Evolutionary conservation across 2,329 filamentous ascomycete species (phyloP).

Genomic region (Trichophyton benhamiae): DNA sequence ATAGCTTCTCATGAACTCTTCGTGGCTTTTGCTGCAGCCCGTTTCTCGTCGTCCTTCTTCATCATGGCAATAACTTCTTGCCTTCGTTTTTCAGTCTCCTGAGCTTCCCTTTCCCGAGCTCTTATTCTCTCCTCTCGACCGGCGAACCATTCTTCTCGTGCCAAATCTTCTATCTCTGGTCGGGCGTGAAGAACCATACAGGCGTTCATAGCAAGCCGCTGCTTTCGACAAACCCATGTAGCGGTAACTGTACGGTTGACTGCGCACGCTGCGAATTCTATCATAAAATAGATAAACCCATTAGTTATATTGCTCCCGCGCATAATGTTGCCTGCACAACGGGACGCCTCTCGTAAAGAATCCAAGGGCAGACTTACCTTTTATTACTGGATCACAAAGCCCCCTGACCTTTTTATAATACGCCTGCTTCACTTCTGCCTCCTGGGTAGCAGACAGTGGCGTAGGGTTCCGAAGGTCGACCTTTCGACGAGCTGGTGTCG

Average conservation of each 20-base stretch:
- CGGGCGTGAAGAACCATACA: conserved; percentile 87
- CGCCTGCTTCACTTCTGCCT: conserved; percentile 67
- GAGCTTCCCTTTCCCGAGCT: conserved; percentile 52
- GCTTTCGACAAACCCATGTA: conserved; percentile 68
- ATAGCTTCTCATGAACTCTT: conserved; percentile 12
- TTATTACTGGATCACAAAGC: conserved; percentile 65
- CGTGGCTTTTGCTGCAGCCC: conserved; percentile 3
- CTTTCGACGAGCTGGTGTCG: conserved; percentile 13
- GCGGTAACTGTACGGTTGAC: conserved; percentile 74
- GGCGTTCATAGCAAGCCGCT: conserved; percentile 77
- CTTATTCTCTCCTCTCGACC: conserved; percentile 56
- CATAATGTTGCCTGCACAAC: background rate
- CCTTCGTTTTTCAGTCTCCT: conserved; percentile 27
- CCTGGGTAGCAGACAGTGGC: conserved; percentile 69
- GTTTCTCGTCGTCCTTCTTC: conserved; percentile 24
- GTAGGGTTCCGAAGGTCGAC: conserved; percentile 56
- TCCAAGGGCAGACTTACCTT: conserved; percentile 41
- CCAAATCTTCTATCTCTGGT: conserved; percentile 71
- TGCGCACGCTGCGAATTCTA: conserved; percentile 87
- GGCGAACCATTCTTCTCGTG: conserved; percentile 87
- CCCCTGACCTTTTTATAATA: conserved; percentile 68
- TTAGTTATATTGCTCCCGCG: background rate
- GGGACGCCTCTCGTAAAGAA: background rate
- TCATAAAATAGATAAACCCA: background rate
- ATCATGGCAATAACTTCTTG: conserved; percentile 32